Base-by-base conservation (phyloP, 2,329 filamentous ascomycete genomes). In the Epichloe scottii region DNA sequence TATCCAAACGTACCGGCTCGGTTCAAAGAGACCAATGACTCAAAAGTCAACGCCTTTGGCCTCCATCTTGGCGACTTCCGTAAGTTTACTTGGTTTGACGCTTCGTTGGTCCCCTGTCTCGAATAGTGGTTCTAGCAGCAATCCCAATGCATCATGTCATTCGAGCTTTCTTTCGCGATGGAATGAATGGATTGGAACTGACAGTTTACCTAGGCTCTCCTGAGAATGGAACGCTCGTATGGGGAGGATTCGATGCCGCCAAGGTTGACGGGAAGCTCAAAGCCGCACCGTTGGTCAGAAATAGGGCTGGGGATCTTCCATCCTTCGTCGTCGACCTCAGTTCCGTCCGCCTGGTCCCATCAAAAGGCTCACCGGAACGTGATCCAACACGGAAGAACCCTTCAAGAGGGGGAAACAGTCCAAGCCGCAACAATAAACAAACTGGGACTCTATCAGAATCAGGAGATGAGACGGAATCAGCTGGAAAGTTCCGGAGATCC, bases 221-320 rank as follows among this genome's bases (percentile, higher is more conserved):
- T 4, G 33, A 44, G 2, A 46, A n/a, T 8, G 51, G 51, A 10
- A 34, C 51, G 3, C 11, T 52, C 5, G 26, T 52, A 3, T 52
- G 47, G 23, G 51, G 51, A n/a, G 51, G 51, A 26, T 34, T 49
- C 33, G 51, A 47, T 23, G 46, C 46, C 14, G 46, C 46, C 35
- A 47, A 47, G 12, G 26, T 47, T 38, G 46, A 47, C 2, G 46
- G 46, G 21, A 3, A 47, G 35, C 46, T 47, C 35, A 39, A 46
- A 30, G 6, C 23, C 8, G 41, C 46, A 2, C 51, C n/a, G 3
- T 30, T 39, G 26, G 23, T 33, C 23, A 26, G 11, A 23, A 12
- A 1, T 19, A 3, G 3, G 1, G 26, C 14, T 14, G 46, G 15
- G 14, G 19, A 15, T 12, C 14, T 47, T 5, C 14, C 46, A 6